A percentile compares a stretch with the other conserved stretches of the same genome.
These are phyloP conservation scores for Piromyces finnis DNA, from an alignment of 192 early-diverging fungal genomes.

Conservation along the genomic window DNA sequence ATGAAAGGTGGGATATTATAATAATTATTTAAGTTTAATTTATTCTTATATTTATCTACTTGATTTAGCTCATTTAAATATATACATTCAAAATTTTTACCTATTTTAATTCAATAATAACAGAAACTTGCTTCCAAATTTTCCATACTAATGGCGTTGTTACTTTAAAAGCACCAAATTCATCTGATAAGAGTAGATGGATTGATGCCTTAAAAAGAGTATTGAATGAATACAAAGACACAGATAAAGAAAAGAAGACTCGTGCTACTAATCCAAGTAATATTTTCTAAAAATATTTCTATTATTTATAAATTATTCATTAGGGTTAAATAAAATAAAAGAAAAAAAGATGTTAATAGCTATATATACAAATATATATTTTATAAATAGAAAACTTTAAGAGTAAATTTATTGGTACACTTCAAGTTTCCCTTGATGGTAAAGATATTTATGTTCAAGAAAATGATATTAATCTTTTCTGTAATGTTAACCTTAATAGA, in stretches of 20 bases:
- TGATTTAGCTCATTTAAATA: no score
- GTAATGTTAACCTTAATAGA: background rate
- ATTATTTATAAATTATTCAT: no score
- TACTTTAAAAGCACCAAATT: slow-evolving; percentile 24
- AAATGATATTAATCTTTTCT: background rate
- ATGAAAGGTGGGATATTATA: background rate
- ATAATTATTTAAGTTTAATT: background rate
- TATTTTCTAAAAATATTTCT: background rate
- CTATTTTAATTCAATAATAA: no score
- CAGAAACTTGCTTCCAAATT: slow-evolving; percentile 39
- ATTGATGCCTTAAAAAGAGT: slow-evolving; percentile 4
- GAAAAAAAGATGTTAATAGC: no score
- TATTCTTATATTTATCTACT: background rate
- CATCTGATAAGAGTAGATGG: slow-evolving; percentile 39
- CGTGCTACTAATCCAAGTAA: background rate
- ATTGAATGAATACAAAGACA: background rate
- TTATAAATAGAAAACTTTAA: background rate
- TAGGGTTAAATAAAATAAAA: no score
- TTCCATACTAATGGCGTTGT: slow-evolving; percentile 27
- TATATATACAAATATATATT: no score
- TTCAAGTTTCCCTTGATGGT: background rate
- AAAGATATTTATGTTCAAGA: background rate
- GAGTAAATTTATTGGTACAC: background rate
- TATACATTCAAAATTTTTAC: no score
- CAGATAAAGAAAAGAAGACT: background rate